phyloP scores from a whole-genome alignment of 83 land plant genomes.

The Diphasiastrum complanatum region DNA sequence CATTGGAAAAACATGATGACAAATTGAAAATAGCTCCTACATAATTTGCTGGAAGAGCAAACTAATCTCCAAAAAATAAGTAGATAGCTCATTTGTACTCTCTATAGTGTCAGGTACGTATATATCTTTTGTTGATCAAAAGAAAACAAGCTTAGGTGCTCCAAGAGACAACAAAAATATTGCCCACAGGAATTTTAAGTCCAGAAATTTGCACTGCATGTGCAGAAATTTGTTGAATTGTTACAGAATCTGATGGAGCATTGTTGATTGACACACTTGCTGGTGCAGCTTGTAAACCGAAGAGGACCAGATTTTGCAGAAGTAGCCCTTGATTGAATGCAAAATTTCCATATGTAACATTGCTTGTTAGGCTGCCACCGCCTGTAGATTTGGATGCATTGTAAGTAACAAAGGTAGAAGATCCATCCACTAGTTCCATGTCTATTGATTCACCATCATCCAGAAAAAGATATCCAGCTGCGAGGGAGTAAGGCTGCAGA shows the following conservation, averaged over 20 bases:
- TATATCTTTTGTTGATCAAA: too few species aligned
- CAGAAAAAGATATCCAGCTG: slow-evolving; percentile 47
- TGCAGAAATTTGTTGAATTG: too few species aligned
- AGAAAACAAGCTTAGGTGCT: too few species aligned
- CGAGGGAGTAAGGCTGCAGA: slow-evolving; percentile 14
- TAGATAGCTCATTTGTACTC: too few species aligned
- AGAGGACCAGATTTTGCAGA: slow-evolving; percentile 36
- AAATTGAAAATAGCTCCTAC: too few species aligned
- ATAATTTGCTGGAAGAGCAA: too few species aligned
- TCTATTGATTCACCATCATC: slow-evolving; percentile 65
- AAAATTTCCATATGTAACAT: slow-evolving; percentile 45
- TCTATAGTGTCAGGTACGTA: too few species aligned
- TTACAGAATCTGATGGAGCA: background rate
- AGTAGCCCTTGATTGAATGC: slow-evolving; percentile 38
- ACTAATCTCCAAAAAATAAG: too few species aligned
- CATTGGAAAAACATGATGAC: too few species aligned
- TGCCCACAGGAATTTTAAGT: too few species aligned
- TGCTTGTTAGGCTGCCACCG: slow-evolving; percentile 39
- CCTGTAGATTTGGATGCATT: slow-evolving; percentile 30
- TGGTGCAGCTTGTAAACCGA: slow-evolving; percentile 13
- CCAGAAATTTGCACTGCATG: too few species aligned
- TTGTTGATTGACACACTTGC: slow-evolving; percentile 1
- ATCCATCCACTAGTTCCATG: slow-evolving; percentile 50
- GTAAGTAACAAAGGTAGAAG: slow-evolving; percentile 47
- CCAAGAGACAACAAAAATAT: too few species aligned